These are phyloP conservation scores for Sclerotinia glacialis DNA, from an alignment of 2,329 filamentous ascomycete species.

Conservation along the genomic window DNA sequence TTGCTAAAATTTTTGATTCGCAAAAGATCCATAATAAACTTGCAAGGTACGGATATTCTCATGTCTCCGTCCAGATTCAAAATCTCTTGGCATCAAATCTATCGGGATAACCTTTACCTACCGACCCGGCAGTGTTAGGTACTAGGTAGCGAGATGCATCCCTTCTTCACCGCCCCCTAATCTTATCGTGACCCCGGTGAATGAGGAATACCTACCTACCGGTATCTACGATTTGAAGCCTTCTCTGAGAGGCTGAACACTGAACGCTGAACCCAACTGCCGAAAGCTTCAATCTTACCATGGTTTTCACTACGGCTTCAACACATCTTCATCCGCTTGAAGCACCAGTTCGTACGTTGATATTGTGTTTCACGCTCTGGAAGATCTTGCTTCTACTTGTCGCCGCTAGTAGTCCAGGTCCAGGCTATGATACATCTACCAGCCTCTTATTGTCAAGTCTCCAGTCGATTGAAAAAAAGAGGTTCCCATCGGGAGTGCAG, in stretches of 20 bases:
- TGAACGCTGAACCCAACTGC: background rate
- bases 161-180: slow-evolving; percentile 14
- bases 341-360: slow-evolving; percentile 31
- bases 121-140: no score
- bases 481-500: slow-evolving; percentile 27
- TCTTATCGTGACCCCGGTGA: slow-evolving; percentile 16
- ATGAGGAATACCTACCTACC: slow-evolving; percentile 10
- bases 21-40: slow-evolving; percentile 10
- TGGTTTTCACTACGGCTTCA: slow-evolving; percentile 9
- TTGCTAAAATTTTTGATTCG: background rate
- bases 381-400: slow-evolving; percentile 65
- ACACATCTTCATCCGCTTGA: slow-evolving; percentile 22
- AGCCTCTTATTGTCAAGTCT: slow-evolving; percentile 46
- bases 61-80: background rate
- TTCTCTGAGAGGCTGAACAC: slow-evolving; percentile 16
- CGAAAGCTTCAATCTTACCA: slow-evolving; percentile 19
- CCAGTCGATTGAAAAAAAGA: slow-evolving; percentile 28
- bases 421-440: slow-evolving; percentile 75
- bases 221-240: slow-evolving; percentile 6
- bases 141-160: background rate
- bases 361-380: slow-evolving; percentile 56
- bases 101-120: slow-evolving; percentile 6
- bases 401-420: slow-evolving; percentile 55
- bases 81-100: background rate
- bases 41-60: slow-evolving; percentile 4